Evolutionary conservation across 2,329 filamentous ascomycete genomes (phyloP), one percentile per base, ranked within the genome.

Genomic region (Fusarium compactum): DNA sequence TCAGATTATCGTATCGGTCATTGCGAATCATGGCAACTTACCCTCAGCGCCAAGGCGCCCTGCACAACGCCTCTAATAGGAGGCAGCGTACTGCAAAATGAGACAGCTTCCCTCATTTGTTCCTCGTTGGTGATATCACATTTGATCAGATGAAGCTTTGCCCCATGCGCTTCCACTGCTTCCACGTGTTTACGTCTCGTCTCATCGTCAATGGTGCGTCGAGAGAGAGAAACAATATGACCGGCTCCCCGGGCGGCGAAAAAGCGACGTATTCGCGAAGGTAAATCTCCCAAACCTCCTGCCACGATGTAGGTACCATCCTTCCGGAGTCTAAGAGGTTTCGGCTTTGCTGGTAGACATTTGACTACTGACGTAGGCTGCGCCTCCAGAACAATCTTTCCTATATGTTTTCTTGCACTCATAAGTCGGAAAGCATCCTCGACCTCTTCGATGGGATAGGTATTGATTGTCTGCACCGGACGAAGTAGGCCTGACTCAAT

Each of bases 151-250:
- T 60, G 18, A 3, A 60, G 43, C 8, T 41, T 57, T 2, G 16
- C 32, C 5, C 58, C 58, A 3, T 58, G 27, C 6, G 22, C 20
- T 41, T 60, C 58, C 10, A 60, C 52, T 22, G 52, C 52, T 15
- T 20, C 32, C 3, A 25, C 11, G 15, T 60, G 52, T n/a, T 32
- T 41, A 6, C 14, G 32, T 22, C 52, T 58, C 5, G 43, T 60
- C 20, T 58, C 52, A 5, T 60, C 52, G 8, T 60, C 58, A 6
- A 60, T 58, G 5, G 43, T 47, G 8, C 58, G 52, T 8, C 58
- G 24, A 8, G 58, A 60, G 3, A 60, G 58, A 8, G 58, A 60
- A 2, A 60, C 58, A 8, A 60, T 58, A 41, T 60, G 52, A n/a
- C 58, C 58, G 2, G 58, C 58, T 41, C 43, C 58, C n/a, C 32